These are phyloP conservation scores for Cordyceps tenuipes DNA, from an alignment of 2,329 filamentous ascomycete genomes.

Conservation along the genomic window DNA sequence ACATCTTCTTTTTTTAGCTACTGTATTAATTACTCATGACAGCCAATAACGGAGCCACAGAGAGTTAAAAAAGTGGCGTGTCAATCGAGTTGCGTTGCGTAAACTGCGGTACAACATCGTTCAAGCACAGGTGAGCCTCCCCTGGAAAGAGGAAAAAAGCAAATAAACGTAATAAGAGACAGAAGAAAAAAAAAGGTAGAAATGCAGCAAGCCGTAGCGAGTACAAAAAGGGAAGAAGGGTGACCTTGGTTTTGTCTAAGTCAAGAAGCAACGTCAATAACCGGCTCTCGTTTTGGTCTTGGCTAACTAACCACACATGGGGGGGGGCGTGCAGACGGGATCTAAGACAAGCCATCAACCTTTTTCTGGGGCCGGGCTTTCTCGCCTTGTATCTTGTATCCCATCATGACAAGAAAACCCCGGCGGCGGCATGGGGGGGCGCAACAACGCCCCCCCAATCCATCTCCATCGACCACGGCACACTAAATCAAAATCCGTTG, in stretches of 20 bases:
- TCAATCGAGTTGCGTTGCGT: no score
- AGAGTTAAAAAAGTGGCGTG: no score
- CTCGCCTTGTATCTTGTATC: not conserved
- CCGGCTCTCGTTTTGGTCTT: not conserved
- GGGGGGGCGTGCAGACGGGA: not conserved
- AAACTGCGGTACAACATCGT: no score
- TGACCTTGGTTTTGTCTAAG: not conserved
- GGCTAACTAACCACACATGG: not conserved
- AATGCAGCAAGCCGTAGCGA: no score
- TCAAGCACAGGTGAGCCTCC: not conserved
- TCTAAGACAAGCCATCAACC: not conserved
- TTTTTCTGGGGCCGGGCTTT: not conserved
- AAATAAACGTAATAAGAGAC: no score
- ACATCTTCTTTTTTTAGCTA: not conserved
- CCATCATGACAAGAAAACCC: not conserved
- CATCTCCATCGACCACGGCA: no score
- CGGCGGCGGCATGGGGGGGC: no score
- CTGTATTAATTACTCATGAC: no score
- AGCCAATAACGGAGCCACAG: no score
- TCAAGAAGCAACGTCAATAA: not conserved
- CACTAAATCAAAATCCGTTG: no score
- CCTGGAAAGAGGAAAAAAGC: constrained; percentile 2
- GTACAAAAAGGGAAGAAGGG: not conserved
- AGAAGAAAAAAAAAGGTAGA: not conserved
- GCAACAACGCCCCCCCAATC: no score